Evolutionary conservation across 2,329 filamentous ascomycete genomes (phyloP).

Genomic region (Amesomyces nigricolor): DNA sequence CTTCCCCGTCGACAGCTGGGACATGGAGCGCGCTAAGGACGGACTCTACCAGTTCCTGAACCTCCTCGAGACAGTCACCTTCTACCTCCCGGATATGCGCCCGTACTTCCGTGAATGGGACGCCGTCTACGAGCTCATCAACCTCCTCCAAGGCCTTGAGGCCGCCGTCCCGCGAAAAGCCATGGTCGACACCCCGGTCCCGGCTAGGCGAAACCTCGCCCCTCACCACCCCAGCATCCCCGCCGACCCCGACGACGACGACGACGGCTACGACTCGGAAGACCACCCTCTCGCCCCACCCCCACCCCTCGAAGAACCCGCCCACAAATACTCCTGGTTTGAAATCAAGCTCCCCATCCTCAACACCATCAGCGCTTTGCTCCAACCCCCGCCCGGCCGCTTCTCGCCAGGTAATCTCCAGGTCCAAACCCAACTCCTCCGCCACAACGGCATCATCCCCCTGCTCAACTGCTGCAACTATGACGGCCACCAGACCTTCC

Average conservation of each 20-base stretch:
- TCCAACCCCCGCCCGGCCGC: conserved; percentile 69
- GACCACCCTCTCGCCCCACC: conserved; percentile 41
- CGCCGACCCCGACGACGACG: conserved; percentile 17
- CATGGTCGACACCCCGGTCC: conserved; percentile 41
- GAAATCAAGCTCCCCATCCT: conserved; percentile 90
- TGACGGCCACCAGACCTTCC: conserved; percentile 86
- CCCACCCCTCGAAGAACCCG: conserved; percentile 55
- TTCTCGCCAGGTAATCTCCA: conserved; percentile 60
- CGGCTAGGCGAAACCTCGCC: background rate
- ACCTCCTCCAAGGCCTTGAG: conserved; percentile 80
- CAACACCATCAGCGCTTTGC: conserved; percentile 78
- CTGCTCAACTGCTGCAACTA: conserved; percentile 85
- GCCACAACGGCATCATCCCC: conserved; percentile 78
- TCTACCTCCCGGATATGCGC: conserved; percentile 74
- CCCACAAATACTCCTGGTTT: conserved; percentile 59
- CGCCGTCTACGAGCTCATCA: conserved; percentile 80
- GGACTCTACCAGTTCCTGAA: conserved; percentile 91
- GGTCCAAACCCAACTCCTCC: conserved; percentile 83
- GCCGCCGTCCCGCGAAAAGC: conserved; percentile 79
- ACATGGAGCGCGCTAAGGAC: conserved; percentile 95
- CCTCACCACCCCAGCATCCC: conserved; percentile 29
- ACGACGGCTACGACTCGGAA: conserved; percentile 28
- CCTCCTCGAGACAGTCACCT: conserved; percentile 79
- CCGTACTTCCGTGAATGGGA: conserved; percentile 87
- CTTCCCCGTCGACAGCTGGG: conserved; percentile 92